Conservation (phyloP, 2,329 filamentous ascomycete species). For the Aspergillus intermedius region DNA sequence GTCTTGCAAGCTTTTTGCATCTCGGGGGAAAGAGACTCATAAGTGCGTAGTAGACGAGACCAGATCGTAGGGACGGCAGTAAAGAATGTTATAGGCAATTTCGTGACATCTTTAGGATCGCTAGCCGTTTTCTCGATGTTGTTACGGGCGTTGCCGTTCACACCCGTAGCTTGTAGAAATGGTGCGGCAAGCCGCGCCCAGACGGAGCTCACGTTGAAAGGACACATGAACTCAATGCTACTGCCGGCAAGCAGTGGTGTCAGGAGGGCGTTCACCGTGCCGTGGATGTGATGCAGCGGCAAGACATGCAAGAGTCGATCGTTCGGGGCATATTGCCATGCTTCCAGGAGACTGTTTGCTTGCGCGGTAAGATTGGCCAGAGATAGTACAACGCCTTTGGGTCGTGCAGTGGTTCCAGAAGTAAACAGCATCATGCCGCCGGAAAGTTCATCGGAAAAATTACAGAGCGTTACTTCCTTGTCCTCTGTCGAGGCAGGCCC, state of each 20-base stretch:
- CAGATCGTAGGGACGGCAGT: slow-evolving; percentile 96
- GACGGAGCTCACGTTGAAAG: slow-evolving; percentile 78
- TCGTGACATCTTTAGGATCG: slow-evolving; percentile 32
- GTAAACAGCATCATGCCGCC: slow-evolving; percentile 2
- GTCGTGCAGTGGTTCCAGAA: slow-evolving; percentile 30
- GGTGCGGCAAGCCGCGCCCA: slow-evolving; percentile 82
- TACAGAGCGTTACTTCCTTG: neutral
- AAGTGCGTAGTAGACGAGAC: slow-evolving; percentile 69
- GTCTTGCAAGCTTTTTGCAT: slow-evolving; percentile 60
- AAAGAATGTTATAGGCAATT: slow-evolving; percentile 69
- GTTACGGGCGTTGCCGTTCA: slow-evolving; percentile 14
- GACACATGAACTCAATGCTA: slow-evolving; percentile 87
- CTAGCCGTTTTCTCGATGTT: no score
- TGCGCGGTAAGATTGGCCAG: slow-evolving; percentile 77
- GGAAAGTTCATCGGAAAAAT: neutral
- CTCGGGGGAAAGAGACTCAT: slow-evolving; percentile 54
- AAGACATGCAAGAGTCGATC: slow-evolving; percentile 87
- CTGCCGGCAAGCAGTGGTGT: slow-evolving; percentile 82
- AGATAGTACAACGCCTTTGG: slow-evolving; percentile 81
- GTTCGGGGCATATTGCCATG: slow-evolving; percentile 74
- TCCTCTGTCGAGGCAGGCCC: neutral
- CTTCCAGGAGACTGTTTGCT: slow-evolving; percentile 67
- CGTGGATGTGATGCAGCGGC: slow-evolving; percentile 94
- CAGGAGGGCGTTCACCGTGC: slow-evolving; percentile 84
- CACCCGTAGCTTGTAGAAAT: slow-evolving; percentile 49